Conservation (phyloP, 805 yeast species). For the Cyberlindnera mississippiensis region DNA sequence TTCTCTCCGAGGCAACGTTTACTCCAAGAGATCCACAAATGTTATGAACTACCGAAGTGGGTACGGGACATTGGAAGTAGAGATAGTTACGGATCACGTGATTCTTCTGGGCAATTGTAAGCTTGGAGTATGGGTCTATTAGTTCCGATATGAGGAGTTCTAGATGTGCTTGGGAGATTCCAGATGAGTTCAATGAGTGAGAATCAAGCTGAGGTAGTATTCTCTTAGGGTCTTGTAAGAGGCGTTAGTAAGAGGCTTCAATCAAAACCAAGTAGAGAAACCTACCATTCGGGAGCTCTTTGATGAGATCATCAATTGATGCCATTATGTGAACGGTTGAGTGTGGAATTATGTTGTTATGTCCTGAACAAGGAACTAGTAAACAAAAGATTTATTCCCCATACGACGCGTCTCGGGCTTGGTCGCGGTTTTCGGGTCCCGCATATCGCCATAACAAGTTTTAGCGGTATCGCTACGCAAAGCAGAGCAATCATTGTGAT, state of each 20-base stretch:
- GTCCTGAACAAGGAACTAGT: too few species aligned
- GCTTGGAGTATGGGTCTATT: constrained; percentile 6
- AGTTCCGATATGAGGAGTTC: constrained; percentile 5
- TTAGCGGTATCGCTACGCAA: too few species aligned
- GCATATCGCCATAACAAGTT: too few species aligned
- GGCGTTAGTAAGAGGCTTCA: not conserved
- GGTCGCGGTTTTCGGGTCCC: too few species aligned
- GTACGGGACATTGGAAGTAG: constrained; percentile 29
- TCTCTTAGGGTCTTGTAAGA: not conserved
- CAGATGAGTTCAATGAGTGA: constrained; percentile 5
- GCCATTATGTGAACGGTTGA: too few species aligned
- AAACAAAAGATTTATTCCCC: too few species aligned
- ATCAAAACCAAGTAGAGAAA: not conserved
- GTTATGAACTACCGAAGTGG: constrained; percentile 22
- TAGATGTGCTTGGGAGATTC: constrained; percentile 13
- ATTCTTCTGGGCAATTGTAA: constrained; percentile 1
- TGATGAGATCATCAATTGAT: not conserved
- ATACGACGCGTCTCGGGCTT: too few species aligned
- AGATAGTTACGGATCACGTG: constrained; percentile 27
- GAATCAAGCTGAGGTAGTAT: not conserved
- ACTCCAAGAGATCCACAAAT: constrained; percentile 32
- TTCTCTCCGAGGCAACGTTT: constrained; percentile 12
- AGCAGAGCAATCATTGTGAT: too few species aligned
- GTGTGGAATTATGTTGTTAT: too few species aligned
- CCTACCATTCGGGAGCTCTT: not conserved